phyloP scores from a whole-genome alignment of 2,329 filamentous ascomycete genomes.

The Aspergillus awamori region DNA sequence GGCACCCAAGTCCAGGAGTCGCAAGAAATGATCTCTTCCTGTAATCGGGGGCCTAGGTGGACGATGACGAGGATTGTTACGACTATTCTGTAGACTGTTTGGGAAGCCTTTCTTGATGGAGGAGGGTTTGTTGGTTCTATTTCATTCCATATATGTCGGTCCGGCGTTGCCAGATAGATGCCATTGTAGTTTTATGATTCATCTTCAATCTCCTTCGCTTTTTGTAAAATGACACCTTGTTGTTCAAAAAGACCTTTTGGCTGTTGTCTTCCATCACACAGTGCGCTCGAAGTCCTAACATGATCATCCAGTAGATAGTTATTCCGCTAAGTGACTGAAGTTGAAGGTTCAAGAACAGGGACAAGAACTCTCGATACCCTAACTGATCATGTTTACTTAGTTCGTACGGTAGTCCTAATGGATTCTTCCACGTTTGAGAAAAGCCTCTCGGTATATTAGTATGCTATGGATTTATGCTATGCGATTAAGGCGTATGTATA shows the following conservation, averaged over 20 bases:
- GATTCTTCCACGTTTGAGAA: too few relatives aligned
- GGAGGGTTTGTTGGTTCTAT: conserved; percentile 14
- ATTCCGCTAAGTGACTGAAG: not conserved
- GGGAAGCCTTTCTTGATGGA: conserved; percentile 15
- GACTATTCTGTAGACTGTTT: conserved; percentile 19
- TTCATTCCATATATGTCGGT: conserved; percentile 21
- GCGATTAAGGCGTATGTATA: not conserved
- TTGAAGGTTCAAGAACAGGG: too few relatives aligned
- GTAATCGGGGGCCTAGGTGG: conserved; percentile 3
- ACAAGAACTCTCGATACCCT: too few relatives aligned
- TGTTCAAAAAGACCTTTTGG: not conserved
- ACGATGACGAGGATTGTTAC: conserved; percentile 12
- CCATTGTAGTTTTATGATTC: conserved; percentile 12
- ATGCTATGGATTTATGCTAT: too few relatives aligned
- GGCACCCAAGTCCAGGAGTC: conserved; percentile 53
- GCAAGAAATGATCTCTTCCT: conserved; percentile 49
- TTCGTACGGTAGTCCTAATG: too few relatives aligned
- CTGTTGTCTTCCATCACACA: not conserved
- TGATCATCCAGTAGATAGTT: not conserved
- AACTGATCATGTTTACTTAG: too few relatives aligned
- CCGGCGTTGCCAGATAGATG: conserved; percentile 28
- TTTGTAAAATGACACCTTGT: conserved; percentile 11
- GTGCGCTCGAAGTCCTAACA: not conserved
- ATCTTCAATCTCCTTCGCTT: conserved; percentile 5
- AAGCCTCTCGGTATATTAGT: too few relatives aligned